Evolutionary conservation across 164 flowering plant species (phyloP).

Genomic region (Magnolia changhungtana): DNA sequence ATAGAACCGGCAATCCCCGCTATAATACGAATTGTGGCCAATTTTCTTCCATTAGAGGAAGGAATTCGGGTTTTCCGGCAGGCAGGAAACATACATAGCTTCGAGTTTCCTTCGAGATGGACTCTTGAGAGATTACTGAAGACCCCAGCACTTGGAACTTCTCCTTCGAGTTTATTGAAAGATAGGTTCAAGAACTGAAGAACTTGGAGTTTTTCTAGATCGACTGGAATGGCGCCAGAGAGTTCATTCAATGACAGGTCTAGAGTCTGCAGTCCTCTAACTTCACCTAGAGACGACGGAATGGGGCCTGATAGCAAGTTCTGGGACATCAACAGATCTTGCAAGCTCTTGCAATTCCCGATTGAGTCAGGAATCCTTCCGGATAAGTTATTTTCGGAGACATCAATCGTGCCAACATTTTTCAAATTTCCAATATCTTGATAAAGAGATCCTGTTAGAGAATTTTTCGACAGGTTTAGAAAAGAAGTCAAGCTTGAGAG

Average conservation of each 20-base stretch:
- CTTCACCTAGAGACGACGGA: constrained; percentile 11
- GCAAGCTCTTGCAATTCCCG: constrained; percentile 8
- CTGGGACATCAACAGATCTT: constrained; percentile 9
- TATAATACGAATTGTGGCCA: not conserved
- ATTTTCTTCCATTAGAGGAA: not conserved
- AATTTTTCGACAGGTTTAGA: constrained; percentile 8
- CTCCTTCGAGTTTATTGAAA: constrained; percentile 43
- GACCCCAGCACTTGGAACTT: constrained; percentile 34
- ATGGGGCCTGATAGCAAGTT: constrained; percentile 2
- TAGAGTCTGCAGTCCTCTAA: constrained; percentile 33
- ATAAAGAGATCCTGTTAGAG: constrained; percentile 20
- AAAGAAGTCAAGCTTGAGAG: not conserved
- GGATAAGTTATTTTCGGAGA: constrained; percentile 21
- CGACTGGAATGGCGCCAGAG: constrained; percentile 39
- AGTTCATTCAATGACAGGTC: constrained; percentile 53
- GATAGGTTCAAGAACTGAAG: constrained; percentile 41
- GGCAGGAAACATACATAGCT: constrained; percentile 27
- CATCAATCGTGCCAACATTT: constrained; percentile 7
- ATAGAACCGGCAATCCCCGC: not conserved
- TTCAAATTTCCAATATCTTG: not conserved
- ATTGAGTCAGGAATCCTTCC: not conserved
- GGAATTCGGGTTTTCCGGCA: not conserved
- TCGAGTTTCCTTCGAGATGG: constrained; percentile 33
- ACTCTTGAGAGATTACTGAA: constrained; percentile 25
- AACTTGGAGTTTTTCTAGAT: constrained; percentile 17